Percentiles rank a stretch among this genome's conserved stretches.
Conservation (phyloP, 202 grass and related monocot species). For the Dendrocalamus latiflorus region DNA sequence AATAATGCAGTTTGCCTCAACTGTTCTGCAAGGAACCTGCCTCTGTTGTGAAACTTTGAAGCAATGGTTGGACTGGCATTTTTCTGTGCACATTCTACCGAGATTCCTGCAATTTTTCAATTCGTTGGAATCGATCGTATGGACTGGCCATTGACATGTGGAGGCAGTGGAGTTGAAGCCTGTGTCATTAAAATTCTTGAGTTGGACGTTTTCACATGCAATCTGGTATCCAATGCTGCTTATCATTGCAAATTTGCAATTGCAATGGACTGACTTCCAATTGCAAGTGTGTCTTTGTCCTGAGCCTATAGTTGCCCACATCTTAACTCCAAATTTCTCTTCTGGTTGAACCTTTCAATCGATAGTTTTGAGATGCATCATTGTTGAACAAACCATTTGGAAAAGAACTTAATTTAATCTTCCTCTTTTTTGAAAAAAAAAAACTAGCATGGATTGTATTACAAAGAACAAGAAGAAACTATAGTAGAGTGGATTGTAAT, state of each 20-base stretch:
- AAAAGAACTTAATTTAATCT: neutral
- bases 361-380: neutral
- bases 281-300: constrained; percentile 1
- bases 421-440: neutral
- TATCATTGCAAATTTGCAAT: constrained; percentile 4
- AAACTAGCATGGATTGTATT: neutral
- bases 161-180: neutral
- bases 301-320: neutral
- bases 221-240: neutral
- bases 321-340: neutral
- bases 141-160: constrained; percentile 36
- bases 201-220: constrained; percentile 29
- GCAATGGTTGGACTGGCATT: constrained; percentile 12
- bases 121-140: constrained; percentile 9
- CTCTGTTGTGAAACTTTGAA: neutral
- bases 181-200: constrained; percentile 4
- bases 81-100: neutral
- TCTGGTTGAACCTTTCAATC: neutral
- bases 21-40: neutral
- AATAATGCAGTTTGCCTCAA: neutral
- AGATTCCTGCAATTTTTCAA: constrained; percentile 25
- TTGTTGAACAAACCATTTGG: neutral
- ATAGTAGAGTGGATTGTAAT: neutral
- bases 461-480: neutral
- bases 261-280: neutral